Conservation (phyloP, 1,284 basidiomycete genomes). For the Malassezia equina region DNA sequence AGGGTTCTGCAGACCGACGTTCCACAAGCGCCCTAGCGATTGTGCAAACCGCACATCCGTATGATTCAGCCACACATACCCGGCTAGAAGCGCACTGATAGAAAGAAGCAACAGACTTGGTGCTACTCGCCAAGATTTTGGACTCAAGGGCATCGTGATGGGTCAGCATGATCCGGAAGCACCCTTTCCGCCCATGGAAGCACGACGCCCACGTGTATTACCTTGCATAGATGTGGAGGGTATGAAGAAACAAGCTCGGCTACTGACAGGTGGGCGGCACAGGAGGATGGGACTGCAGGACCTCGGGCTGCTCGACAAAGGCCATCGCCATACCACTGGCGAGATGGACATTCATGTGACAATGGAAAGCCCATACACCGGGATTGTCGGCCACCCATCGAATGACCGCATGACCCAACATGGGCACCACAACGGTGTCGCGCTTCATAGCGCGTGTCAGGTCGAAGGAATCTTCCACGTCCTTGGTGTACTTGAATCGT, state of each 20-base stretch:
- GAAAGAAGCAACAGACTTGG: not conserved
- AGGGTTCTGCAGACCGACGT: not conserved
- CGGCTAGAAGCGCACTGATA: not conserved
- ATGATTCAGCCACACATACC: not conserved
- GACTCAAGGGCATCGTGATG: not conserved
- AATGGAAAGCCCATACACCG: constrained; percentile 32
- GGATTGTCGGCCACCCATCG: constrained; percentile 31
- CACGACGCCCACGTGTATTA: not conserved
- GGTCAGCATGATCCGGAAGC: not conserved
- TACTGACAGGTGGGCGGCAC: constrained; percentile 2
- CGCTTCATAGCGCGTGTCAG: constrained; percentile 23
- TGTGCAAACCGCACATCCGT: not conserved
- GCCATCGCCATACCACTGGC: constrained; percentile 22
- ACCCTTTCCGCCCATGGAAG: not conserved
- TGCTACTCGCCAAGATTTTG: not conserved
- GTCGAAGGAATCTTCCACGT: not conserved
- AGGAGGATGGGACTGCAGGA: not conserved
- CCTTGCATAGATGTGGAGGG: not conserved
- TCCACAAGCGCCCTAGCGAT: not conserved
- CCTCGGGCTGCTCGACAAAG: constrained; percentile 14
- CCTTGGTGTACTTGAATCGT: constrained; percentile 20
- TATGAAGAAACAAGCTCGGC: not conserved
- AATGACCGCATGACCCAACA: constrained; percentile 26
- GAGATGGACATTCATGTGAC: constrained; percentile 23
- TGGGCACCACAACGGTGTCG: constrained; percentile 28